Percentiles rank a stretch among this genome's conserved stretches.
These are phyloP conservation scores for Aphanomyces cochlioides DNA, from an alignment of 352 stramenopile species.

Conservation along the genomic window DNA sequence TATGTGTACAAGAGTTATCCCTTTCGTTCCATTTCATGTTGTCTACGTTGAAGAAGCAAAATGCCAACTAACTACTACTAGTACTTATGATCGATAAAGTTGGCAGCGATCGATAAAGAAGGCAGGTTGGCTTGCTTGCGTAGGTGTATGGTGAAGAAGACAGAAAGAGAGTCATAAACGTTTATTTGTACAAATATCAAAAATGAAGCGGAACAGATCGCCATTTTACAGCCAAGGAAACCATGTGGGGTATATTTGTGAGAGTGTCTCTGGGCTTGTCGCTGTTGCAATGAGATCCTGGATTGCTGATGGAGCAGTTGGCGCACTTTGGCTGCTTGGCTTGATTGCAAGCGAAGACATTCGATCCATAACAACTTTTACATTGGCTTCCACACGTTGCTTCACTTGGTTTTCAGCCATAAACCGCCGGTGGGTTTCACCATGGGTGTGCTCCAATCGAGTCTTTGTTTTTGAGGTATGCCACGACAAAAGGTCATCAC, in stretches of 20 bases:
- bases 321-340: slow-evolving; percentile 6
- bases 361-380: slow-evolving; percentile 75
- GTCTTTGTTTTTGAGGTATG: slow-evolving; percentile 76
- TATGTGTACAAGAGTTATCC: no score
- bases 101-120: no score
- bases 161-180: no score
- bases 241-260: slow-evolving; percentile 86
- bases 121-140: no score
- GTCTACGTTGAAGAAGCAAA: no score
- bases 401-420: slow-evolving; percentile 70
- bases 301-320: slow-evolving; percentile 50
- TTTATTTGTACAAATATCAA: no score
- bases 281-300: slow-evolving; percentile 78
- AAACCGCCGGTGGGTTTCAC: slow-evolving; percentile 42
- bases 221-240: slow-evolving; percentile 70
- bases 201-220: no score
- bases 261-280: slow-evolving; percentile 71
- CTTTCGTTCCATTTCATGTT: no score
- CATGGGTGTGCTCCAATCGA: slow-evolving; percentile 33
- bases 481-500: slow-evolving; percentile 84
- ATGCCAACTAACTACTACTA: no score
- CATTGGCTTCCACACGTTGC: slow-evolving; percentile 82
- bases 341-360: slow-evolving; percentile 76
- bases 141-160: no score
- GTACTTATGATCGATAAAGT: no score